Base-by-base conservation (phyloP, 169 alveolate species). In the Plasmodium cynomolgi region DNA sequence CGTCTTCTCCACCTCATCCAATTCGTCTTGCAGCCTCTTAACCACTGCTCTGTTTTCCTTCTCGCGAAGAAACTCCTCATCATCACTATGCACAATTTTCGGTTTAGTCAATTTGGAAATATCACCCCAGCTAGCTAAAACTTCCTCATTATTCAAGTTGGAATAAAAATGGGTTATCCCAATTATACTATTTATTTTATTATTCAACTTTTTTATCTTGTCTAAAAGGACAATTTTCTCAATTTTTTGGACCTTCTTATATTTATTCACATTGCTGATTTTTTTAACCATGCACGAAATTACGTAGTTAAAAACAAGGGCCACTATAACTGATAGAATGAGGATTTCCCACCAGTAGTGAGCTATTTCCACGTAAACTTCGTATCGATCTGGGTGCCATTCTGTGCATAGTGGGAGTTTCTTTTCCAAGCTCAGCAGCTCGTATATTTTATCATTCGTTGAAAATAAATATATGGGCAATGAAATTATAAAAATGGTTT, bases 381-480 rank as follows among this genome's bases (percentile, higher is more conserved):
- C 47, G 84, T 81, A 91, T 71, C 83, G 47, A 31, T 91, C 92
- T 41, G 95, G 95, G 37, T 91, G 95, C 95, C 95, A 91, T 41
- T 91, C 95, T 29, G 29, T 15, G 37, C 95, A 91, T 23, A 50
- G 7, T 9, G 95, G 95, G 0, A 91, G 56, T 34, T 41, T 91
- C 41, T 54, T 72, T 68, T 91, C 44, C 33, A 54, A 75, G 0
- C 75, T 81, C 41, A 91, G 17, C 13, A 91, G 23, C 26, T 91
- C 92, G 58, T 81, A 81, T 1, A 91, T 33, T 72, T 91, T 91
- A 23, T 81, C 84, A 81, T 91, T 91, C 15, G 95, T 81, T 37
- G 95, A 91, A 81, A 91, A 71, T 73, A 91, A 91, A 71, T 91
- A 91, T 4, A 91, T 39, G 26, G 95, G 95, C 50, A 91, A 54